A percentile compares a stretch with the other conserved stretches of the same genome.
These are phyloP conservation scores for Tulasnella sp. DNA, from an alignment of 768 basidiomycete species.

Conservation along the genomic window DNA sequence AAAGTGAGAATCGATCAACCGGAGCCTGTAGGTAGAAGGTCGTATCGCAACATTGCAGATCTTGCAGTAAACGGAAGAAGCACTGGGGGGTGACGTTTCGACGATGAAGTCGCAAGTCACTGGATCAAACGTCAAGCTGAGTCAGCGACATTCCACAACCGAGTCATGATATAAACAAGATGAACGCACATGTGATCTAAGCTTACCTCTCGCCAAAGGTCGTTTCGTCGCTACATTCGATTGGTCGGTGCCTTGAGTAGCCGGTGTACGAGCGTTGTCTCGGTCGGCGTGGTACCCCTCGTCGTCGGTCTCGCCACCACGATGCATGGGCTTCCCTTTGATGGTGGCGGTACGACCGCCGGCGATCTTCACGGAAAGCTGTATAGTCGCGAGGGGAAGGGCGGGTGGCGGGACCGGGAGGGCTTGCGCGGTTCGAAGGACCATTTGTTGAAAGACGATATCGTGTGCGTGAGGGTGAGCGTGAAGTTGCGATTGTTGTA, in stretches of 20 bases:
- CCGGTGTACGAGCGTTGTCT: conserved; percentile 1
- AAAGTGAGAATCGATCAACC: not conserved
- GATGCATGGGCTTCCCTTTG: not conserved
- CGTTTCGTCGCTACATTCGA: no score
- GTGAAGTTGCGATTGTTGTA: not conserved
- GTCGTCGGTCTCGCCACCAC: conserved; percentile 4
- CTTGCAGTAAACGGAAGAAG: not conserved
- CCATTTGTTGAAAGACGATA: conserved; percentile 12
- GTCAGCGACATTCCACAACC: not conserved
- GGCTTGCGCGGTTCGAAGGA: not conserved
- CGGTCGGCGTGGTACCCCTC: conserved; percentile 13
- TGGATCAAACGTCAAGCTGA: not conserved
- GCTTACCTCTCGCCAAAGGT: no score
- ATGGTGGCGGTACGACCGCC: not conserved
- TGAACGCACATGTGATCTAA: not conserved
- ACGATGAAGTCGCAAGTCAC: conserved; percentile 2
- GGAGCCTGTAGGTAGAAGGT: conserved; percentile 8
- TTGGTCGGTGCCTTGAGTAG: not conserved
- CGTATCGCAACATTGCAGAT: conserved; percentile 2
- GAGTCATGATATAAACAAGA: not conserved
- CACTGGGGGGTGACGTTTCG: not conserved
- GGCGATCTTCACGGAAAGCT: not conserved
- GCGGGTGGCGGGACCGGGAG: not conserved
- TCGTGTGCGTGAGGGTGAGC: conserved; percentile 6
- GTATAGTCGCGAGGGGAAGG: not conserved